Evolutionary conservation across 2,329 filamentous ascomycete genomes (phyloP), one percentile per base, ranked within the genome.

Genomic region (Corinectria fuckeliana): DNA sequence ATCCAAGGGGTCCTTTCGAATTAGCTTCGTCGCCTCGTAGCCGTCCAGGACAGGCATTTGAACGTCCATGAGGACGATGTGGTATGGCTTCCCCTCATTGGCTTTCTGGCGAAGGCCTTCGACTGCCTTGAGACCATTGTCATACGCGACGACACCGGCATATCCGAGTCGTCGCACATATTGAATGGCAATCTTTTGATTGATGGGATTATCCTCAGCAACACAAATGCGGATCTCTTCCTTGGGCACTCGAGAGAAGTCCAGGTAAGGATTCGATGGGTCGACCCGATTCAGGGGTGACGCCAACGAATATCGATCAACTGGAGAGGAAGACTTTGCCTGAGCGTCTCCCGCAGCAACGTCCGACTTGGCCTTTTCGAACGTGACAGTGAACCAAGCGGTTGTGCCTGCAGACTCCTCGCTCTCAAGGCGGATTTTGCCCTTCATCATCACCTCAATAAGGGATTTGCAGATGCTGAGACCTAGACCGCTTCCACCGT

Each of bases 21-120:
- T 87, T 58, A 92, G 84, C 65, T 90, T 90, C 0, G 93, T 97
- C 1, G 93, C 93, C 75, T 96, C 91, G 73, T 97, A 97, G 5
- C 93, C 93, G 73, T 97, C 93, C 8, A 96, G 85, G 3, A 96
- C 88, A 0, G 93, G 93, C 93, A 97, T 97, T 77, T 97, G 93
- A 3, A 96, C 92, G 73, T 97, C 93, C 93, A 97, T 97, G 42
- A 97, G 84, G 38, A 96, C 89, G 28, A 97, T 84, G 70, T 97
- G 93, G 77, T 96, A 97, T 0, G 93, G 93, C 8, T 81, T 81
- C 1, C 89, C 89, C 62, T 91, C 89, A 42, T 80, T 82, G 3
- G 90, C 90, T 62, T 89, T 90, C 50, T 85, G 80, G 8, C 90
- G 88, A n/a, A 97, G 79, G 0, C 92, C 93, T 69, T 96, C 91